Conservation (phyloP, 495 filamentous ascomycete genomes). For the Penicillium pancosmium region DNA sequence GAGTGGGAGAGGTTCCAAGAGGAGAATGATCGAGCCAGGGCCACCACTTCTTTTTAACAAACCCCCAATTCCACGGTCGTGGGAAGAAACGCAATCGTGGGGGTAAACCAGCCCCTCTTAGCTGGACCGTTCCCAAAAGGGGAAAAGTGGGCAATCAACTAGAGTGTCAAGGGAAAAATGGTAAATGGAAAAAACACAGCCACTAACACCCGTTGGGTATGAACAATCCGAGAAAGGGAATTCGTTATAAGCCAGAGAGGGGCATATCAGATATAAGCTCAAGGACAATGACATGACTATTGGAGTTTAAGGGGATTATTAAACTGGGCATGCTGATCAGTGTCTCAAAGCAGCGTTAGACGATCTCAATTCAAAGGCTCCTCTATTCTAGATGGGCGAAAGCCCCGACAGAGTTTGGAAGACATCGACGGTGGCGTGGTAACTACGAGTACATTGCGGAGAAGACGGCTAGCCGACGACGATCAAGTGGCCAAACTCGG, state of each 20-base stretch:
- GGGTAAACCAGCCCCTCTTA: not conserved
- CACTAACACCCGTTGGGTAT: not conserved
- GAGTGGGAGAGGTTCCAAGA: not conserved
- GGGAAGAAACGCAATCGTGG: slow-evolving; percentile 9
- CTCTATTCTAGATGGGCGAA: not conserved
- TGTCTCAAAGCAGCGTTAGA: not conserved
- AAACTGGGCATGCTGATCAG: not conserved
- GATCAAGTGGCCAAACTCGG: slow-evolving; percentile 7
- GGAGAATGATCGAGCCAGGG: slow-evolving; percentile 12
- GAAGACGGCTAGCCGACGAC: not conserved
- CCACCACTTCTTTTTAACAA: slow-evolving; percentile 15
- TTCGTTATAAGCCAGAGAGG: slow-evolving; percentile 3
- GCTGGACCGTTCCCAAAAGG: not conserved
- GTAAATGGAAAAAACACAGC: not conserved
- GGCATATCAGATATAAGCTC: slow-evolving; percentile 17
- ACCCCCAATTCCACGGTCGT: slow-evolving; percentile 10
- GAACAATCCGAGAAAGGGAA: not conserved
- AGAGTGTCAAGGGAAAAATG: slow-evolving; percentile 4
- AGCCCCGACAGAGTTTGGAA: slow-evolving; percentile 8
- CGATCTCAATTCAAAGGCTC: not conserved
- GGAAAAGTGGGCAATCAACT: slow-evolving; percentile 8
- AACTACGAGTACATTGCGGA: not conserved
- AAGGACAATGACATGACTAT: slow-evolving; percentile 5
- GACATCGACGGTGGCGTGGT: not conserved
- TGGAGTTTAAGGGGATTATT: slow-evolving; percentile 5